Evolutionary conservation across 2,329 filamentous ascomycete species (phyloP).

Genomic region (Colletotrichum sublineola): DNA sequence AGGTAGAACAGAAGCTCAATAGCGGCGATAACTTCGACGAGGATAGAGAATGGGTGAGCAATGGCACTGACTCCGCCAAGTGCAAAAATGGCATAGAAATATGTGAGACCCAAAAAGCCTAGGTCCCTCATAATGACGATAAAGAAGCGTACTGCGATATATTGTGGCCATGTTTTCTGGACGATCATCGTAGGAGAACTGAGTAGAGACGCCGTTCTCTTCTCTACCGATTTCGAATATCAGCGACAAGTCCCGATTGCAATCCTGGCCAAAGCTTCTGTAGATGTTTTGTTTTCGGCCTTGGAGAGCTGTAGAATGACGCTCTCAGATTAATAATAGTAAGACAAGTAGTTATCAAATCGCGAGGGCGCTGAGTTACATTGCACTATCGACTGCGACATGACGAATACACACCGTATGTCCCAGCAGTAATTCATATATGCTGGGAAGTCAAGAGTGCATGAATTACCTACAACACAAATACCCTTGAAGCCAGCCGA

Average conservation of each 20-base stretch:
- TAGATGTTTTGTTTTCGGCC: neutral
- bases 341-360: too few relatives aligned
- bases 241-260: neutral
- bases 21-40: constrained; percentile 45
- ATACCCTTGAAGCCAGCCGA: neutral
- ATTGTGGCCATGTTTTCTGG: constrained; percentile 39
- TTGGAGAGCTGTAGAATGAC: neutral
- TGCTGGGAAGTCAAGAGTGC: neutral
- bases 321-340: too few relatives aligned
- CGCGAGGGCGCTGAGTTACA: neutral
- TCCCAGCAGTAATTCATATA: neutral
- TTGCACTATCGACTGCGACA: neutral
- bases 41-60: constrained; percentile 45
- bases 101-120: constrained; percentile 40
- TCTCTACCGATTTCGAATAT: too few relatives aligned
- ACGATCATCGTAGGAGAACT: constrained; percentile 21
- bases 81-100: constrained; percentile 43
- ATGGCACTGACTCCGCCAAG: constrained; percentile 44
- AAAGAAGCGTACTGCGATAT: constrained; percentile 25
- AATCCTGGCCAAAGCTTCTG: neutral
- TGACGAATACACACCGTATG: too few relatives aligned
- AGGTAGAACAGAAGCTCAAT: constrained; percentile 59
- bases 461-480: neutral
- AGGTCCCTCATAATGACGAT: constrained; percentile 36
- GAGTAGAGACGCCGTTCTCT: neutral